Evolutionary conservation across 2,329 filamentous ascomycete genomes (phyloP), one percentile per base, ranked within the genome.

Genomic region (Septoria petroselini): DNA sequence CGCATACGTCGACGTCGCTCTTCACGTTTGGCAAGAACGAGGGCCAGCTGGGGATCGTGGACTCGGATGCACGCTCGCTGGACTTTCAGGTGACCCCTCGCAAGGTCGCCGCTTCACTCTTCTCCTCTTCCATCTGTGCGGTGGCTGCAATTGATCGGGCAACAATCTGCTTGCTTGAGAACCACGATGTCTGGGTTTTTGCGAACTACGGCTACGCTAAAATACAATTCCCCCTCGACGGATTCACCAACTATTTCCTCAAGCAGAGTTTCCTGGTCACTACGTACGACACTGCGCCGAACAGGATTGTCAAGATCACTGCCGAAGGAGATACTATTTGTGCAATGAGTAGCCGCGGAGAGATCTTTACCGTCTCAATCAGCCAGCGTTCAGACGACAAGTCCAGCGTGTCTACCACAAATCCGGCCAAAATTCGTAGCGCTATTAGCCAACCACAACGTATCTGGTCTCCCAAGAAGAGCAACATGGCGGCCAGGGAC

Each of bases 21-120:
- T 98, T 88, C 65, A 95, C 89, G 2, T 98, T 95, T 77, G 93
- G 93, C 17, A 94, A 93, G 62, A 98, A 97, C 62, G 83, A 90
- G 60, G 93, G 93, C 1, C 93, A 98, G 67, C 79, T 98, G 39
- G 93, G 90, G 4, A 78, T 98, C 45, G 90, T 96, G 72, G 93
- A 96, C 67, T 91, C 93, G 0, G 91, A 97, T 70, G 94, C 93
- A 19, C 83, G 91, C 38, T 96, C 90, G 0, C 78, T 97, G 4
- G 88, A 93, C 59, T 73, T 85, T n/a, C 93, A 97, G 64, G 72
- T 79, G 15, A 83, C 81, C 0, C 93, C 93, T 18, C 82, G 93
- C 39, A 91, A 86, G 64, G 91, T 98, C 35, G 91, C 89, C 0
- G 88, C 89, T 0, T 93, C 90, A 0, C 76, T 95, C 1, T 87